Percentiles rank a stretch among this genome's conserved stretches.
These are phyloP conservation scores for Plasmodium knowlesi DNA, from an alignment of 169 alveolate genomes.

Conservation along the genomic window DNA sequence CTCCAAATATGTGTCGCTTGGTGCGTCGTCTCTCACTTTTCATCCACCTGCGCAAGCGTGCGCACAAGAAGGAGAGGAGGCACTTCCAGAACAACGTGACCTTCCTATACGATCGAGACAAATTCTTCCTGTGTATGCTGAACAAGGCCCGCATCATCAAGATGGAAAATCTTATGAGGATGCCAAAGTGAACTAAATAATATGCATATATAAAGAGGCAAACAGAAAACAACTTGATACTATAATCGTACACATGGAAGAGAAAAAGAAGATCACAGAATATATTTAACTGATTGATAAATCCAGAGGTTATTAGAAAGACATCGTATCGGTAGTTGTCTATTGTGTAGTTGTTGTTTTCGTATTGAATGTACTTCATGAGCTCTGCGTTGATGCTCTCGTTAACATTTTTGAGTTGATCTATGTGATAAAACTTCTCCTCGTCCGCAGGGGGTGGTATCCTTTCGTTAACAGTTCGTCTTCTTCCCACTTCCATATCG, in stretches of 20 bases:
- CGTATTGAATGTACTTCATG: slow-evolving; percentile 62
- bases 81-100: background rate
- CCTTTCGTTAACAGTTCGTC: background rate
- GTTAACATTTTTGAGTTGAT: slow-evolving; percentile 29
- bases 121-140: slow-evolving; percentile 9
- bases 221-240: slow-evolving; percentile 11
- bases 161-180: slow-evolving; percentile 14
- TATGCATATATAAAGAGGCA: slow-evolving; percentile 29
- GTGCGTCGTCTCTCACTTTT: background rate
- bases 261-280: slow-evolving; percentile 41
- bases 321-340: slow-evolving; percentile 25
- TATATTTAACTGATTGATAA: slow-evolving; percentile 59
- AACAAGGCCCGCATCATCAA: background rate
- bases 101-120: slow-evolving; percentile 7
- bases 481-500: background rate
- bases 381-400: slow-evolving; percentile 35
- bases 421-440: background rate
- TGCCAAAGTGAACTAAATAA: slow-evolving; percentile 20
- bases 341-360: slow-evolving; percentile 57
- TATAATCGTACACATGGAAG: slow-evolving; percentile 47
- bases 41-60: background rate
- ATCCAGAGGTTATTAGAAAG: slow-evolving; percentile 24
- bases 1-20: too few relatives aligned
- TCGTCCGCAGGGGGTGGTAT: background rate
- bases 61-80: background rate